phyloP scores from a whole-genome alignment of 306 rosid genomes.

The Luffa acutangula region DNA sequence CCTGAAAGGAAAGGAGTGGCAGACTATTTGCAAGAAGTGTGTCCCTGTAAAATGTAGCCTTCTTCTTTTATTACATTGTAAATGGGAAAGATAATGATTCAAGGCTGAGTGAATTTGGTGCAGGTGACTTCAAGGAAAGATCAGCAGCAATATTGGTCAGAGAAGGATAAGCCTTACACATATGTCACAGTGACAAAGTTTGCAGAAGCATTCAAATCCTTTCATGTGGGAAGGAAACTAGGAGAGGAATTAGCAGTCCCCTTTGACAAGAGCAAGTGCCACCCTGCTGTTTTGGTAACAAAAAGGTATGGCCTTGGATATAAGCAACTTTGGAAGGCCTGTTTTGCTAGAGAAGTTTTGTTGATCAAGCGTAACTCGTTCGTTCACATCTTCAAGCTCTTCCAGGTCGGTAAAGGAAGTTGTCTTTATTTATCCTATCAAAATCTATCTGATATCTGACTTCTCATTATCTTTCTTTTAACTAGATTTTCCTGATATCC shows the following conservation, averaged over 20 bases:
- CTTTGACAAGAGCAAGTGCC: constrained; percentile 30
- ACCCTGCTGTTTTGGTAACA: constrained; percentile 30
- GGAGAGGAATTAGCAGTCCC: constrained; percentile 26
- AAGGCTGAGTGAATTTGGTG: constrained; percentile 8
- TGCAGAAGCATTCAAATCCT: constrained; percentile 20
- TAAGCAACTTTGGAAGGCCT: constrained; percentile 25
- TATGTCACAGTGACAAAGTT: constrained; percentile 26
- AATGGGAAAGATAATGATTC: background rate
- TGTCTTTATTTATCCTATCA: background rate
- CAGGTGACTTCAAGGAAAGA: constrained; percentile 42
- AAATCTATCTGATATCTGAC: background rate
- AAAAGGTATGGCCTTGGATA: constrained; percentile 18
- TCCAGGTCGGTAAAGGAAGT: constrained; percentile 18
- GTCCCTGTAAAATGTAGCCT: constrained; percentile 3
- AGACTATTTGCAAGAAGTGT: constrained; percentile 38
- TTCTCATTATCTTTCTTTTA: background rate
- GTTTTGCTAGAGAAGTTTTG: constrained; percentile 31
- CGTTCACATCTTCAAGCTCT: constrained; percentile 26
- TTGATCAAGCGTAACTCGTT: constrained; percentile 37
- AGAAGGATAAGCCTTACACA: constrained; percentile 18
- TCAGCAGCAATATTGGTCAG: constrained; percentile 36
- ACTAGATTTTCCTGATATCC: constrained; percentile 32
- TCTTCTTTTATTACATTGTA: background rate
- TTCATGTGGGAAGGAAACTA: constrained; percentile 23
- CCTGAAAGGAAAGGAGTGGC: constrained; percentile 40